Base-by-base conservation (phyloP, 306 rosid genomes). In the Quercus aquifolioides region DNA sequence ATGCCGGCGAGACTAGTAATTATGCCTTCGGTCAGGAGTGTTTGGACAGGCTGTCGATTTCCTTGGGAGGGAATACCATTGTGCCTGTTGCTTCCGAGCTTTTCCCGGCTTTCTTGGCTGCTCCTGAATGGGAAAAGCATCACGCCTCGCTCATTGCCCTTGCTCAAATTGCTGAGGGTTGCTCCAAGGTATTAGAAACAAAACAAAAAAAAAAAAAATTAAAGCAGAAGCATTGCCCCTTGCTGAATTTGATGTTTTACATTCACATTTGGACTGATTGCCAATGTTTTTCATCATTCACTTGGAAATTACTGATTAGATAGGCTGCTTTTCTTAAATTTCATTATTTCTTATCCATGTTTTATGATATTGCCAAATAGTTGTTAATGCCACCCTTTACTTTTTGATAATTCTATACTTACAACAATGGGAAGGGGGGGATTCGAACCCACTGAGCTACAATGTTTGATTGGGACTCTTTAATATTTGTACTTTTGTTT, bases 131-230 rank as follows among this genome's bases (percentile, higher is more conserved):
- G 96, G 84, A 91, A 76, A 91, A 82, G 83, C 96, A 83, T 83
- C 91, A 91, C 55, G 96, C 96, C 46, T 92, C 89, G 0, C 90
- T 85, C 69, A 86, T 91, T 75, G 91, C 90, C 6, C 84, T 91
- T 58, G 93, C 95, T 18, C 96, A 89, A 63, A 91, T 91, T 51
- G 96, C 92, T 0, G 96, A 91, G 84, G 96, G 96, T 62, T 87
- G 90, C 83, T 86, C 96, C 14, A 91, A 91, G 93, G 93, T 91
- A 79, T 64, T 11, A 3, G 5, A 49, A 49, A 18, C 3, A 0
- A 41, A 35, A 35, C 6, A 6, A 6, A 6, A 1, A 6, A 5
- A 33, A 33, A 5, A 0, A 8, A 38, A 41, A 2, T 8, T 8
- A 41, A 41, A 41, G 46, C 46, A 41, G 2, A 31, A 76, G 5